Evolutionary conservation across 176 grass and related monocot species (phyloP).

Genomic region (Panicum miliaceum): DNA sequence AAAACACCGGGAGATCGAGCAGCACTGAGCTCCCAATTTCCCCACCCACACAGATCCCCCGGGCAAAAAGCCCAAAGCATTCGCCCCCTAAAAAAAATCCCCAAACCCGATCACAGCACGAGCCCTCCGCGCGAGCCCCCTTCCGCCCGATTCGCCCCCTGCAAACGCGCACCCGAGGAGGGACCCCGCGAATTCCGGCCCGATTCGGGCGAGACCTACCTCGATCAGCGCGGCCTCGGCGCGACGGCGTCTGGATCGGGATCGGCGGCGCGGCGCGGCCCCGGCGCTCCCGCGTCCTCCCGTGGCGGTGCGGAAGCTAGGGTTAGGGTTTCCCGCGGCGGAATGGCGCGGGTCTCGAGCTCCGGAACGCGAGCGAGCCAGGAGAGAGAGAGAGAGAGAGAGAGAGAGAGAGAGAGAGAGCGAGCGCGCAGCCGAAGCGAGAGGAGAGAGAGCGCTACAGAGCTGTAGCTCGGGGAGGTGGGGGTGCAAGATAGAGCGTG

Average conservation of each 20-base stretch:
- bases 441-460: constrained; percentile 18
- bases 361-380: constrained; percentile 43
- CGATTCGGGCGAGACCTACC: constrained; percentile 60
- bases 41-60: constrained; percentile 51
- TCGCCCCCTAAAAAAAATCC: constrained; percentile 19
- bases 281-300: constrained; percentile 23
- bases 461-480: constrained; percentile 37
- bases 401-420: neutral
- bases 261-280: constrained; percentile 31
- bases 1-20: constrained; percentile 47
- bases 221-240: constrained; percentile 40
- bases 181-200: constrained; percentile 46
- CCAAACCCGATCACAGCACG: constrained; percentile 32
- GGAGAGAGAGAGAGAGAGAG: constrained; percentile 8
- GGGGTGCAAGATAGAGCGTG: constrained; percentile 57
- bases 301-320: constrained; percentile 24
- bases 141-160: constrained; percentile 45
- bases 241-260: constrained; percentile 50
- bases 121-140: neutral
- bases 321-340: constrained; percentile 51
- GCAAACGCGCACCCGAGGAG: neutral
- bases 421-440: constrained; percentile 20
- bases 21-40: constrained; percentile 43
- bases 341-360: constrained; percentile 53
- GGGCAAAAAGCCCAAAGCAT: constrained; percentile 17